These are phyloP conservation scores for Tripidium arundinaceum DNA, from an alignment of 202 grass and related monocot genomes.

Conservation along the genomic window DNA sequence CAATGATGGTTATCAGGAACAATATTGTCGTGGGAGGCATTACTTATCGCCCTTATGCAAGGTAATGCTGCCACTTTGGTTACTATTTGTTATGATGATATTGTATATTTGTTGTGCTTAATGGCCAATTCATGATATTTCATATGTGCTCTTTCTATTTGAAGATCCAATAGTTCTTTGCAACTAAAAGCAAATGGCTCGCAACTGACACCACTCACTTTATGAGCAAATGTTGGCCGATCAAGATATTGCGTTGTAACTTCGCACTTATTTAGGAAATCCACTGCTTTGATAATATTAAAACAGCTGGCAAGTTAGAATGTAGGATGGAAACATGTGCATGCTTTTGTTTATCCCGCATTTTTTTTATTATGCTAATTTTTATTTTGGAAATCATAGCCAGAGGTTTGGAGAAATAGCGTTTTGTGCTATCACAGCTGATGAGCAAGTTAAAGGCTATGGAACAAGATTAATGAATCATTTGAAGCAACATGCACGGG, in stretches of 20 bases:
- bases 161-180: neutral
- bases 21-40: slow-evolving; percentile 96
- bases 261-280: neutral
- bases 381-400: slow-evolving; percentile 44
- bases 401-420: slow-evolving; percentile 99
- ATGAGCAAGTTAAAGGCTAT: slow-evolving; percentile 99
- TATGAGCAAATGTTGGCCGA: slow-evolving; percentile 13
- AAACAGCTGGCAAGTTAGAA: neutral
- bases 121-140: neutral
- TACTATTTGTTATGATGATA: slow-evolving; percentile 12
- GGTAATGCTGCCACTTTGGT: slow-evolving; percentile 43
- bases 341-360: slow-evolving; percentile 11
- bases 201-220: neutral
- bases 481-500: slow-evolving; percentile 95
- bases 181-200: slow-evolving; percentile 1
- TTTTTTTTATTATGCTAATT: slow-evolving; percentile 11
- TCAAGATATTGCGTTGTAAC: neutral
- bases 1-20: slow-evolving; percentile 99
- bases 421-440: slow-evolving; percentile 96
- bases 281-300: slow-evolving; percentile 6
- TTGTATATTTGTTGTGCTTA: neutral
- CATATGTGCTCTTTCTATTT: neutral
- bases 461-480: slow-evolving; percentile 99
- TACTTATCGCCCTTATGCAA: slow-evolving; percentile 93
- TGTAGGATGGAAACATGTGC: neutral